Base-by-base conservation (phyloP, 2,329 filamentous ascomycete genomes). In the Aspergillus neoniger region DNA sequence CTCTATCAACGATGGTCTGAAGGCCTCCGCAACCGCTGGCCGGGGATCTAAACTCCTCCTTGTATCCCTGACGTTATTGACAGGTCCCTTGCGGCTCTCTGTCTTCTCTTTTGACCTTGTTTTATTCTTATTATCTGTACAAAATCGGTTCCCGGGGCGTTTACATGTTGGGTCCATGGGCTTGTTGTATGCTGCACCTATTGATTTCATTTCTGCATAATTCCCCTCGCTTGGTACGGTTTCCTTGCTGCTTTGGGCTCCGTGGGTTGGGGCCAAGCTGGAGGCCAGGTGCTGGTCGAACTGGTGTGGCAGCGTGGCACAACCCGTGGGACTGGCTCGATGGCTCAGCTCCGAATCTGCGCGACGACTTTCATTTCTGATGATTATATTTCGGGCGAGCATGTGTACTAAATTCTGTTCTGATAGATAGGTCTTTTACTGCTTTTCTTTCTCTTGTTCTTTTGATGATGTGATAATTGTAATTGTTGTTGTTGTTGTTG, bases 1-100 rank as follows among this genome's bases (percentile, higher is more conserved):
- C 84, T 99, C 19, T 98, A 97, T 77, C 87, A 88, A 15, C 86
- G 94, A 47, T 99, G 95, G 95, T 87, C 89, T 2, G 91, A 96
- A 60, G 92, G 92, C 1, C 80, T 98, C 69, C 87, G 88, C 65
- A 83, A 86, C 57, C 82, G 90, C 58, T 93, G 90, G 90, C 79
- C 81, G 17, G 79, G 67, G 19, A 51, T 72, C 23, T 72, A 61
- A 25, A 43, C 39, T 51, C 48, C 39, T 49, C 48, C 41, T 43
- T 59, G 55, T 36, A 12, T 2, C 12, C 32, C 2, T 36, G 32
- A 36, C 32, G 32, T 14, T 36, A 36, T 36, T 36, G 32, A 36
- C 32, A 36, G 32, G 32, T 36, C 32, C 32, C 32, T 51, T 63
- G 39, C 38, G 12, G 28, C 48, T 61, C 67, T 25, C 7, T 57